Percentiles rank a stretch among this genome's conserved stretches.
Conservation (phyloP, 192 early-diverging fungal species). For the Podila minutissima region DNA sequence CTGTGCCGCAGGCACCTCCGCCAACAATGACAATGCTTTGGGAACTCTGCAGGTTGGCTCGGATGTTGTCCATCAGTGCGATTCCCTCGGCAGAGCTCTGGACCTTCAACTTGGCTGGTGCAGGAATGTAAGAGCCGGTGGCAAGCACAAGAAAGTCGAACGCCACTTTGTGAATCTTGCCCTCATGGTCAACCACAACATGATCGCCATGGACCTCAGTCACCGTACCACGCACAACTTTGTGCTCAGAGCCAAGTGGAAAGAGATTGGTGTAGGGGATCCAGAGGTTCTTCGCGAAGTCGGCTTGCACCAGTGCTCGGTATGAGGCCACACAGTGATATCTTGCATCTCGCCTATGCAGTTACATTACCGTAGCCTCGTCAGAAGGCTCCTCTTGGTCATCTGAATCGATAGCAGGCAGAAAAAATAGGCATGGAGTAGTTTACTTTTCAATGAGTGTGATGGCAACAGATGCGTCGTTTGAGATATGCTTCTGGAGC, state of each 20-base stretch:
- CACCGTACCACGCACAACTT: conserved; percentile 16
- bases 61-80: conserved; percentile 44
- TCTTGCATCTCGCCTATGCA: conserved; percentile 48
- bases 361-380: no score
- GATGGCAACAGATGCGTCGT: conserved; percentile 52
- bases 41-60: conserved; percentile 60
- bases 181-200: conserved; percentile 7
- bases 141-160: conserved; percentile 65
- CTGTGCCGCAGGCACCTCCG: conserved; percentile 81
- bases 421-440: no score
- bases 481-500: conserved; percentile 15
- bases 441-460: conserved; percentile 59
- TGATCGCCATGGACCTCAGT: conserved; percentile 22
- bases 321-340: conserved; percentile 63
- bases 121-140: conserved; percentile 59
- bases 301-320: conserved; percentile 58
- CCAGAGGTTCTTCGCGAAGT: conserved; percentile 56
- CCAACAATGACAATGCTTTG: conserved; percentile 75
- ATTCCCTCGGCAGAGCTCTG: conserved; percentile 54
- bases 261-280: conserved; percentile 59
- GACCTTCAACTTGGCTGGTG: conserved; percentile 54
- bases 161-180: not conserved
- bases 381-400: not conserved
- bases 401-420: no score
- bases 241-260: conserved; percentile 24